Percentiles rank a stretch among this genome's conserved stretches.
Evolutionary conservation across 2,329 filamentous ascomycete genomes (phyloP).

Genomic region (Fonsecaea monophora): DNA sequence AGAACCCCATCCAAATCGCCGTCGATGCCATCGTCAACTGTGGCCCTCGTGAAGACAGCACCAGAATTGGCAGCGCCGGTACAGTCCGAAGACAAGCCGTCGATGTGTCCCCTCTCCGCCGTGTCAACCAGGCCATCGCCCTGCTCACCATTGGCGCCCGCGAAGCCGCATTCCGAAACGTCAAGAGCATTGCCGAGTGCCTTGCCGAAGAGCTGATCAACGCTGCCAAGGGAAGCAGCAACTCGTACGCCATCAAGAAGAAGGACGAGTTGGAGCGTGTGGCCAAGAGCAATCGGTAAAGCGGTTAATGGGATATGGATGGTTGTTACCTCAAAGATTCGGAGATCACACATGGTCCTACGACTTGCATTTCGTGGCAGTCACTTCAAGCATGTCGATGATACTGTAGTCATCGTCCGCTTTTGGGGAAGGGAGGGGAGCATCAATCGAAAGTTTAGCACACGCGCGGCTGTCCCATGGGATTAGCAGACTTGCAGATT

Average conservation of each 20-base stretch:
- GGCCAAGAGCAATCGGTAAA: slow-evolving; percentile 99
- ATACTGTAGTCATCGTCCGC: slow-evolving; percentile 11
- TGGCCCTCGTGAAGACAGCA: slow-evolving; percentile 99
- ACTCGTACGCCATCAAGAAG: slow-evolving; percentile 99
- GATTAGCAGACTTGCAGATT: slow-evolving; percentile 14
- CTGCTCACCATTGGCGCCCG: slow-evolving; percentile 98
- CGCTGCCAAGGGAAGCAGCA: slow-evolving; percentile 99
- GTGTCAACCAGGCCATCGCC: slow-evolving; percentile 99
- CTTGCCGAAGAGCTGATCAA: slow-evolving; percentile 99
- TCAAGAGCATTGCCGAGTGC: slow-evolving; percentile 99
- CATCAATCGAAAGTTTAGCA: slow-evolving; percentile 4
- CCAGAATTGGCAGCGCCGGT: slow-evolving; percentile 98
- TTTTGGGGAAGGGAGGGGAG: neutral
- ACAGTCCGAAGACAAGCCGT: slow-evolving; percentile 99
- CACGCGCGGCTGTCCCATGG: neutral
- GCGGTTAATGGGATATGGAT: slow-evolving; percentile 14
- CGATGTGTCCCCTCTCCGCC: slow-evolving; percentile 98
- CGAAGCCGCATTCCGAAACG: slow-evolving; percentile 99
- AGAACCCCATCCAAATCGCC: slow-evolving; percentile 99
- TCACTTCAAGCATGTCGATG: slow-evolving; percentile 21
- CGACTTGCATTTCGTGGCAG: slow-evolving; percentile 26
- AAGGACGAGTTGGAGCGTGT: slow-evolving; percentile 99
- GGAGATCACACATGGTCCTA: slow-evolving; percentile 23
- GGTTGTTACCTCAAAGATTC: neutral
- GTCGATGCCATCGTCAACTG: slow-evolving; percentile 99